Percentiles rank a stretch among this genome's conserved stretches.
phyloP scores from a whole-genome alignment of 1,139 yeast genomes.

The Geotrichum candidum region DNA sequence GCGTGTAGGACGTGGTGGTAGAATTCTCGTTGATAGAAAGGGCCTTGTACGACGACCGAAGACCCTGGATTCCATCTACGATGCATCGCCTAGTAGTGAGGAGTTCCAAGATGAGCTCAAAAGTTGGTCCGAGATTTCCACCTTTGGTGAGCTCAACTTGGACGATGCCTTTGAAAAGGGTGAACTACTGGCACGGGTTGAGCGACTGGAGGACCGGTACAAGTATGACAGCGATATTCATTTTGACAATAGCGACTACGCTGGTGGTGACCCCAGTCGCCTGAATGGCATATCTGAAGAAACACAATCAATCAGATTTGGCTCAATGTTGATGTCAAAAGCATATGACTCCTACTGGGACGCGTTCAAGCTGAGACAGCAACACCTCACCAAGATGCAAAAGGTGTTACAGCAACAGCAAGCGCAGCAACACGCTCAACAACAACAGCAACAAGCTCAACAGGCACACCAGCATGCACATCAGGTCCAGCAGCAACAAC shows the following conservation, averaged over 20 bases:
- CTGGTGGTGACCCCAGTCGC: slow-evolving; percentile 57
- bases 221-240: slow-evolving; percentile 63
- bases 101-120: slow-evolving; percentile 29
- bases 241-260: slow-evolving; percentile 47
- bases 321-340: slow-evolving; percentile 82
- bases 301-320: slow-evolving; percentile 85
- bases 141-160: slow-evolving; percentile 4
- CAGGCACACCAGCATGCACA: slow-evolving; percentile 13
- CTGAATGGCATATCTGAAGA: slow-evolving; percentile 78
- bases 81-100: slow-evolving; percentile 14
- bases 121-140: slow-evolving; percentile 1
- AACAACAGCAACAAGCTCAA: slow-evolving; percentile 29
- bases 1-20: slow-evolving; percentile 68
- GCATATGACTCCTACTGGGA: slow-evolving; percentile 66
- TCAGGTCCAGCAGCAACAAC: slow-evolving; percentile 14
- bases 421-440: slow-evolving; percentile 26
- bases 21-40: slow-evolving; percentile 67
- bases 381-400: slow-evolving; percentile 24
- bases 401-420: slow-evolving; percentile 30
- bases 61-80: slow-evolving; percentile 1
- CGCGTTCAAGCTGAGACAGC: slow-evolving; percentile 31
- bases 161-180: slow-evolving; percentile 27
- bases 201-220: slow-evolving; percentile 66
- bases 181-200: slow-evolving; percentile 25
- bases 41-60: slow-evolving; percentile 37